Base-by-base conservation (phyloP, 1,284 basidiomycete genomes). In the Cryptococcus amylolentus region DNA sequence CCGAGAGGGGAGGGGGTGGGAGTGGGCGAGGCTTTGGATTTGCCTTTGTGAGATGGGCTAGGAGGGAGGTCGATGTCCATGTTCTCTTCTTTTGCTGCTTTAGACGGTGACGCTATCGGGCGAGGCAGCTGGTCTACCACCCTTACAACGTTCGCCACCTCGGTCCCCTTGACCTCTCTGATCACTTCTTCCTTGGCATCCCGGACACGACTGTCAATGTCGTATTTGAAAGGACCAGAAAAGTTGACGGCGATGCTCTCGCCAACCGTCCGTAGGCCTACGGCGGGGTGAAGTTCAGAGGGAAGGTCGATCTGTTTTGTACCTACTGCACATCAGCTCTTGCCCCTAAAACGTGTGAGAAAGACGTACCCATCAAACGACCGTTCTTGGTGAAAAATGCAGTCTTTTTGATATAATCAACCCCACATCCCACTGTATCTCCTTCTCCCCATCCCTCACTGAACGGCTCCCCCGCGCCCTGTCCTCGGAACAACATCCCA, bases 371-470 rank as follows among this genome's bases (percentile, higher is more conserved):
- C 49, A 94, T 80, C 59, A 88, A 81, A 39, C 79, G 76, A 14
- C 90, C 90, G 63, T 95, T 95, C 78, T 88, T 92, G 23, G 93
- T 96, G 72, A 88, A 95, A 77, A 97, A 96, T 0, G 86, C 86
- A 56, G 82, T 81, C 55, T 86, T 81, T 13, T 82, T 84, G 23
- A 84, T 86, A 69, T 90, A 93, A 76, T 96, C 91, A 57, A 97
- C 83, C 0, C 93, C 92, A 68, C 89, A 92, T 10, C 92, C 92
- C 60, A 97, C 83, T 18, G 86, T 78, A 72, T 97, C 92, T 9
- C 87, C 88, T 51, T 84, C 89, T 91, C 60, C 61, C 67, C 73
- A 79, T 2, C 68, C 85, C 68, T 87, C 85, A 8, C 88, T 88
- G 72, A 87, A 94, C n/a, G 82, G 76, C 52, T 81, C 81, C 7